Percentiles rank a stretch among this genome's conserved stretches.
phyloP scores from a whole-genome alignment of 139 green algal species.

The Coccomyxa sp. region DNA sequence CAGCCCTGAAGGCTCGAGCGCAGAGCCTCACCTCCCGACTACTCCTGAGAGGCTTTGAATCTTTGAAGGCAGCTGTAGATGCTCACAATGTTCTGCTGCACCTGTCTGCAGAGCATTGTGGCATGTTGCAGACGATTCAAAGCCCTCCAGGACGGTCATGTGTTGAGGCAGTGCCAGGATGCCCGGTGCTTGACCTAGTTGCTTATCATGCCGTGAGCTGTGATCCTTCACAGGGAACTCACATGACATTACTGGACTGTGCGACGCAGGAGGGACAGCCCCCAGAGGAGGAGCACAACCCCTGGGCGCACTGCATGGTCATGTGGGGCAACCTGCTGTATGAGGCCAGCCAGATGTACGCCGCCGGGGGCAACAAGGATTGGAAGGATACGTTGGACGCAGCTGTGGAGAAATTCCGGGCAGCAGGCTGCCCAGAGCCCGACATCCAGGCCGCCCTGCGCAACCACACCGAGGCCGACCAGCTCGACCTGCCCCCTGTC shows the following conservation, averaged over 20 bases:
- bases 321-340: conserved; percentile 79
- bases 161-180: too few relatives aligned
- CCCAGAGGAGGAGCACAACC: conserved; percentile 20
- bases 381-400: conserved; percentile 43
- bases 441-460: conserved; percentile 68
- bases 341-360: conserved; percentile 58
- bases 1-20: too few relatives aligned
- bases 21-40: too few relatives aligned
- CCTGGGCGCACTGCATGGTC: conserved; percentile 44
- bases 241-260: background rate
- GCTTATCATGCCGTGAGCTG: too few relatives aligned
- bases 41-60: too few relatives aligned
- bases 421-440: conserved; percentile 48
- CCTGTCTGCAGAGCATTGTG: too few relatives aligned
- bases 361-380: background rate
- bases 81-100: too few relatives aligned
- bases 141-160: too few relatives aligned
- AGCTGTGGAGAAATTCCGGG: conserved; percentile 61
- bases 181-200: too few relatives aligned
- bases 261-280: conserved; percentile 7
- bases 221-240: too few relatives aligned
- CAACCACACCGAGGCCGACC: conserved; percentile 48
- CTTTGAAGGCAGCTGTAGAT: too few relatives aligned
- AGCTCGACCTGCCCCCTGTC: conserved; percentile 43
- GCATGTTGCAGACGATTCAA: too few relatives aligned